These are phyloP conservation scores for Boletellus emodensis DNA, from an alignment of 768 basidiomycete genomes.

Conservation along the genomic window DNA sequence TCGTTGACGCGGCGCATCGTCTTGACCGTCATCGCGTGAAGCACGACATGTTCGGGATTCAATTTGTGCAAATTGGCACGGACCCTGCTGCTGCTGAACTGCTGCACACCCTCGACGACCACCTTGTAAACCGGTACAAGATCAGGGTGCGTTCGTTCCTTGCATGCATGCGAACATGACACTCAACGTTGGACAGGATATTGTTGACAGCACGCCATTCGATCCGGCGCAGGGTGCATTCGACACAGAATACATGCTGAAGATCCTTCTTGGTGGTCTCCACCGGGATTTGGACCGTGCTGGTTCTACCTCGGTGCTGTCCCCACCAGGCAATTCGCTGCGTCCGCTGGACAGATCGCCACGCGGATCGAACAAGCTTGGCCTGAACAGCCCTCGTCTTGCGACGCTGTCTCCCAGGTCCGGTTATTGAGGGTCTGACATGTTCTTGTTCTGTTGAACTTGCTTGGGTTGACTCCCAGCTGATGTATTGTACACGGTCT, in stretches of 20 bases:
- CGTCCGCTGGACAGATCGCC: no score
- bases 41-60: constrained; percentile 40
- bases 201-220: constrained; percentile 45
- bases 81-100: constrained; percentile 36
- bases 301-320: constrained; percentile 1
- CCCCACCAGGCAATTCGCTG: neutral
- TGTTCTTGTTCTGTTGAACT: no score
- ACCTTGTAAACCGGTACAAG: constrained; percentile 29
- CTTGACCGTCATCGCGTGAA: constrained; percentile 36
- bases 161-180: neutral
- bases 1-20: constrained; percentile 36
- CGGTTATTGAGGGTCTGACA: no score
- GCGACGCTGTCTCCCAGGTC: no score
- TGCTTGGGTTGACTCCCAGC: no score
- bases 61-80: constrained; percentile 46
- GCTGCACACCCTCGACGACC: constrained; percentile 40
- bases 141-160: constrained; percentile 22
- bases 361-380: no score
- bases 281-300: constrained; percentile 17
- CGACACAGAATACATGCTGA: constrained; percentile 34
- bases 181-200: constrained; percentile 31
- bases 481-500: no score
- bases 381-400: no score
- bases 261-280: constrained; percentile 30
- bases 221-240: constrained; percentile 29